Evolutionary conservation across 257 asterid genomes (phyloP).

Genomic region (Gentiana macrophylla): DNA sequence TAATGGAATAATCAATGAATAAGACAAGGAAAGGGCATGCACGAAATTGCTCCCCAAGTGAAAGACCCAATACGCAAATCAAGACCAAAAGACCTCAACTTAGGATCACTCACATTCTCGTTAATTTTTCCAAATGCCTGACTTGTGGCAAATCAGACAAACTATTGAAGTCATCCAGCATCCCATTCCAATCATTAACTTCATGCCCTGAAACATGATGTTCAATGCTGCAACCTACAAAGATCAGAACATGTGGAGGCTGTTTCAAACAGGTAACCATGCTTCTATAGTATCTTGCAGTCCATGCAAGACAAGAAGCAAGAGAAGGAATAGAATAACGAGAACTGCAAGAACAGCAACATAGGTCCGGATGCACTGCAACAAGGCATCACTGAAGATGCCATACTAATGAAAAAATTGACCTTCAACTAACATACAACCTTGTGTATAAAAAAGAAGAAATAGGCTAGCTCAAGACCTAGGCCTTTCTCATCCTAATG

Average conservation of each 20-base stretch:
- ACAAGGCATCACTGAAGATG: too few species aligned
- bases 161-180: slow-evolving; percentile 32
- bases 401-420: too few species aligned
- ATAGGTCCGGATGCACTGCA: neutral
- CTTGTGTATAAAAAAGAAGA: too few species aligned
- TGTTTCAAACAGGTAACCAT: slow-evolving; percentile 3
- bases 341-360: neutral
- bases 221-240: slow-evolving; percentile 36
- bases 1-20: neutral
- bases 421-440: too few species aligned
- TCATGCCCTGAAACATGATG: slow-evolving; percentile 30
- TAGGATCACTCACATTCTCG: slow-evolving; percentile 24
- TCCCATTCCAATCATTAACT: slow-evolving; percentile 46
- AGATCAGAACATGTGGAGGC: slow-evolving; percentile 20
- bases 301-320: neutral
- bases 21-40: neutral
- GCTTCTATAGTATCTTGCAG: slow-evolving; percentile 3
- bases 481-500: too few species aligned
- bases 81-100: neutral
- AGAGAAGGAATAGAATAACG: neutral
- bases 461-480: too few species aligned
- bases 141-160: slow-evolving; percentile 24
- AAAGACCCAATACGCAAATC: neutral
- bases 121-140: slow-evolving; percentile 16
- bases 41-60: neutral